Percentiles rank a stretch among this genome's conserved stretches.
Evolutionary conservation across 345 rosid species (phyloP).

Genomic region (Microcos paniculata): DNA sequence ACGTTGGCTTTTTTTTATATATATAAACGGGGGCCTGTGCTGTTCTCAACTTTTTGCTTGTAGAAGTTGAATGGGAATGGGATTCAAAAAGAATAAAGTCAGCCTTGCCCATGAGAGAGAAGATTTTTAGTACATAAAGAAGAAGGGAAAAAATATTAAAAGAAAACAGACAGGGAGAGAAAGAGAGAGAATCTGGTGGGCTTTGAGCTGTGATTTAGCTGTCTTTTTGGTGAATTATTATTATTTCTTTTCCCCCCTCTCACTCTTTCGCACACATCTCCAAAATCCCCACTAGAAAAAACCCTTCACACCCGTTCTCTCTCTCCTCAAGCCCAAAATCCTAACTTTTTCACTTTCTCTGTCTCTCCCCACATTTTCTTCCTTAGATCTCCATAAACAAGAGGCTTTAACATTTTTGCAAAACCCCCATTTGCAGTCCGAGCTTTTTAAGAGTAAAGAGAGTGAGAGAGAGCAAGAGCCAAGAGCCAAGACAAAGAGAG

Average conservation of each 20-base stretch:
- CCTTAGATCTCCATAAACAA: slow-evolving; percentile 22
- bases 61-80: slow-evolving; percentile 7
- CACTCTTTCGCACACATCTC: slow-evolving; percentile 30
- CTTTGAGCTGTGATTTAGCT: slow-evolving; percentile 93
- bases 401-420: neutral
- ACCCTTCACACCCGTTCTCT: slow-evolving; percentile 26
- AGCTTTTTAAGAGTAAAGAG: neutral
- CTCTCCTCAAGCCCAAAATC: slow-evolving; percentile 29
- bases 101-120: neutral
- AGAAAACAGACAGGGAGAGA: neutral
- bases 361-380: neutral
- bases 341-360: slow-evolving; percentile 14
- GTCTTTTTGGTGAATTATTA: slow-evolving; percentile 45
- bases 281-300: slow-evolving; percentile 36
- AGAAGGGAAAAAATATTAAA: neutral
- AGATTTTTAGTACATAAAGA: neutral
- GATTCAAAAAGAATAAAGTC: slow-evolving; percentile 24
- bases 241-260: slow-evolving; percentile 20
- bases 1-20: neutral
- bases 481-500: neutral
- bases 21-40: no score
- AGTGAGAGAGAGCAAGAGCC: neutral
- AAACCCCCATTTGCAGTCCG: slow-evolving; percentile 5
- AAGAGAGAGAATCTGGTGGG: slow-evolving; percentile 51
- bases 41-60: slow-evolving; percentile 11